Base-by-base conservation (phyloP, 2,329 filamentous ascomycete genomes). In the Ophiocordyceps unilateralis region DNA sequence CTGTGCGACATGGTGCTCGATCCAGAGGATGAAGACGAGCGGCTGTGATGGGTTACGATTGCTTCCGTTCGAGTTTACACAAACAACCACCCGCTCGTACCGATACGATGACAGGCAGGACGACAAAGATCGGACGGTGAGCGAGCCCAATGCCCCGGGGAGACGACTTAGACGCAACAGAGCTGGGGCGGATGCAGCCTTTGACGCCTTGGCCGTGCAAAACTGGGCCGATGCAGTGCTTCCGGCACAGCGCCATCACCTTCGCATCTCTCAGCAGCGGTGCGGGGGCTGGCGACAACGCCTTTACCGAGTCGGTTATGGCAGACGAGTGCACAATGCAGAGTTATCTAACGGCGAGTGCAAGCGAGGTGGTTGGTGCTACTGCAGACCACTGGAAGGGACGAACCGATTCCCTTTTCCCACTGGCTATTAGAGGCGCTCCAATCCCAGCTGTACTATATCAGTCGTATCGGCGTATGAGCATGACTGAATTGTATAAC, bases 1-100 rank as follows among this genome's bases (percentile, higher is more conserved):
- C 63, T 93, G 47, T 68, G 74, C 45, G 73, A 76, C 41, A 67
- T 89, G 47, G 84, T 93, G 22, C 66, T 93, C 47, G 85, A 84
- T 53, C 63, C 68, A 11, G 76, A 80, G 48, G 59, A 61, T 47
- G 65, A 68, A 41, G 56, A 61, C 43, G 55, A 47, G 32, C 10
- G 47, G 40, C 44, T 37, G 43, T 44, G 45, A 42, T 11, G 17
- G 32, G 8, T 9, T 15, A 15, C 28, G 4, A 3, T 5, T 15
- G n/a, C 5, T 17, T 5, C 32, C 11, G 6, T 6, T n/a, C n/a
- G 17, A 36, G 7, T 20, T 19, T 36, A 36, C 32, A 19, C n/a
- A 17, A 7, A 19, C 24, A 12, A 26, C 9, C 4, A 8, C 12
- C 7, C 4, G 24, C 24, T 8, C 24, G 24, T 26, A 26, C 24